A percentile compares a stretch with the other conserved stretches of the same genome.
Evolutionary conservation across 2,329 filamentous ascomycete species (phyloP).

Genomic region (Ophiobolus disseminans): DNA sequence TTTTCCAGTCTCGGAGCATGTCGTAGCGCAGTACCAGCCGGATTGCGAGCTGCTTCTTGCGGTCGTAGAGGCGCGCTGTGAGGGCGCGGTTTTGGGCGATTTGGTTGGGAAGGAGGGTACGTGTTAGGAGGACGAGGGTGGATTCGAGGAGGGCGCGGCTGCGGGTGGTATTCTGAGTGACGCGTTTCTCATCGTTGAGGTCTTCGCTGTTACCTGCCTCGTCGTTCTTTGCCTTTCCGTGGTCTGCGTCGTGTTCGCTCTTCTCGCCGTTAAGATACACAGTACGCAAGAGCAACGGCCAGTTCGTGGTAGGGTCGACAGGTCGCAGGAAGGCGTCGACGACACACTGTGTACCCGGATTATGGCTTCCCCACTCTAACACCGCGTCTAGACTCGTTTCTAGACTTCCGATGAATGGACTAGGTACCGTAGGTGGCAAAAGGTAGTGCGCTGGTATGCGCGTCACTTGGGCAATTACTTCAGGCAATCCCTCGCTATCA

Average conservation of each 20-base stretch:
- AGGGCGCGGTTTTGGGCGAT: conserved; percentile 30
- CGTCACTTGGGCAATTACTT: conserved; percentile 18
- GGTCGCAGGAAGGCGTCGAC: conserved; percentile 12
- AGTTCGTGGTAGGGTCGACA: conserved; percentile 17
- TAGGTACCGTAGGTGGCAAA: conserved; percentile 28
- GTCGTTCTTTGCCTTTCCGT: no score
- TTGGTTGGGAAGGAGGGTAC: conserved; percentile 35
- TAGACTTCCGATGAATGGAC: conserved; percentile 30
- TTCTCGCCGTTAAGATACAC: conserved; percentile 1
- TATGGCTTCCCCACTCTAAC: conserved; percentile 13
- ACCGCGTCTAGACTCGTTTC: conserved; percentile 32
- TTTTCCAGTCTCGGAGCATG: conserved; percentile 33
- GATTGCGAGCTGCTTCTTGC: conserved; percentile 25
- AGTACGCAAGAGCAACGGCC: conserved; percentile 10
- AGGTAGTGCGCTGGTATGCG: background rate
- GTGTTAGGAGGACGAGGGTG: conserved; percentile 31
- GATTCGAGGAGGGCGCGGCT: conserved; percentile 20
- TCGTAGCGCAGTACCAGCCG: conserved; percentile 35
- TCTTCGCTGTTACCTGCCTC: no score
- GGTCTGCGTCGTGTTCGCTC: no score
- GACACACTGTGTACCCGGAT: background rate
- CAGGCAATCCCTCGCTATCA: background rate
- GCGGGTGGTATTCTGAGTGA: no score
- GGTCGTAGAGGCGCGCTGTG: conserved; percentile 28
- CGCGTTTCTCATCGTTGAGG: no score